phyloP scores from a whole-genome alignment of 805 yeast genomes.

The Ogataea glucozyma region DNA sequence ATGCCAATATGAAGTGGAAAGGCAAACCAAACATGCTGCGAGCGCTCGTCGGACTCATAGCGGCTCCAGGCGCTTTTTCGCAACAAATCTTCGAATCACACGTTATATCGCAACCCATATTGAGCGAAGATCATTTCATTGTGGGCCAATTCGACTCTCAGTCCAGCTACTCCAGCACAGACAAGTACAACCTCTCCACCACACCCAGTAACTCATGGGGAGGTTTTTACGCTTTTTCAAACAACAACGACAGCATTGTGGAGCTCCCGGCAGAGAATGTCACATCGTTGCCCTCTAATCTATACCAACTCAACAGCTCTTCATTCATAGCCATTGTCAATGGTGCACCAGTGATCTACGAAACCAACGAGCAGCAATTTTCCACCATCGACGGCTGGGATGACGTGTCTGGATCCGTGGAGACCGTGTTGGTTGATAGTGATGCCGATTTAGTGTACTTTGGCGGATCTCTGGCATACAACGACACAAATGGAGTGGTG shows the following conservation, averaged over 20 bases:
- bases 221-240: conserved; percentile 25
- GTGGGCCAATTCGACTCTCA: conserved; percentile 32
- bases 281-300: conserved; percentile 13
- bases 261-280: conserved; percentile 14
- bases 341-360: conserved; percentile 29
- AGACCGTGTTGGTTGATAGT: conserved; percentile 48
- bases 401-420: conserved; percentile 41
- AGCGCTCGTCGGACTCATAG: background rate
- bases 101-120: conserved; percentile 17
- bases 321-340: conserved; percentile 27
- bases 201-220: conserved; percentile 7
- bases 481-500: conserved; percentile 56
- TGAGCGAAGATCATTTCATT: conserved; percentile 26
- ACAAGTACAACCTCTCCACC: conserved; percentile 28
- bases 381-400: conserved; percentile 27
- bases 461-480: conserved; percentile 73
- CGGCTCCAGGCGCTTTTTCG: background rate
- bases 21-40: conserved; percentile 1
- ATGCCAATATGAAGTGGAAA: conserved; percentile 3
- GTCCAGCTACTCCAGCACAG: conserved; percentile 23
- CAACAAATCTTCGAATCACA: conserved; percentile 4
- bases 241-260: conserved; percentile 17
- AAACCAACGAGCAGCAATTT: conserved; percentile 6
- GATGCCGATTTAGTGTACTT: conserved; percentile 57
- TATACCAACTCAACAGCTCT: conserved; percentile 14